These are phyloP conservation scores for Ophiosphaerella korrae DNA, from an alignment of 2,329 filamentous ascomycete species.

Conservation along the genomic window DNA sequence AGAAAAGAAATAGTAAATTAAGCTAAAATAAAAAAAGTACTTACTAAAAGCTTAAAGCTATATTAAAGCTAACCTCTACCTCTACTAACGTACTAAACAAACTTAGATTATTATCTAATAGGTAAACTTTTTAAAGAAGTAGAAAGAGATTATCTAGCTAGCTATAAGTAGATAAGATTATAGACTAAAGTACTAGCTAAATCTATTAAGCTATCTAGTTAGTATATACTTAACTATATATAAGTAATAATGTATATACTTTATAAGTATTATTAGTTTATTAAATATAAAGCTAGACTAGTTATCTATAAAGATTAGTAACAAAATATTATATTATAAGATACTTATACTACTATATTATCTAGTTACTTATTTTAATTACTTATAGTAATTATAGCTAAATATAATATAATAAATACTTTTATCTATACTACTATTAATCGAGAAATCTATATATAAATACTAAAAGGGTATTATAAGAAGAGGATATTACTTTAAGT, in stretches of 20 bases:
- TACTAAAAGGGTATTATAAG: too few species aligned
- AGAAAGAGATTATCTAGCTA: background rate
- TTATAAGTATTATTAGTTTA: slow-evolving; percentile 5
- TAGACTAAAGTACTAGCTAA: background rate
- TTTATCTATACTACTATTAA: background rate
- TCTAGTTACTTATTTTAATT: background rate
- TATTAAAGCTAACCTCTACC: background rate
- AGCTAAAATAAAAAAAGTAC: too few species aligned
- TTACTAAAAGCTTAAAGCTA: background rate
- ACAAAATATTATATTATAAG: too few species aligned
- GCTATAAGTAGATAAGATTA: background rate
- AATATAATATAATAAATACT: background rate
- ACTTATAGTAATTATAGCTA: background rate
- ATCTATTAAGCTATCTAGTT: background rate
- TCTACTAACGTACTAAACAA: background rate
- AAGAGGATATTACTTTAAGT: too few species aligned
- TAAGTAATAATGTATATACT: slow-evolving; percentile 4
- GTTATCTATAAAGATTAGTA: background rate
- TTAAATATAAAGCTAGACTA: slow-evolving; percentile 8
- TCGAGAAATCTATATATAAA: too few species aligned
- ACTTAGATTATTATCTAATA: background rate
- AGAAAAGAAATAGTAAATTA: background rate
- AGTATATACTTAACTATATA: slow-evolving; percentile 2
- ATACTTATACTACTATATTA: background rate
- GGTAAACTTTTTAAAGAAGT: background rate